Evolutionary conservation across 306 rosid genomes (phyloP), one percentile per base, ranked within the genome.

Genomic region (Castanea mollissima): DNA sequence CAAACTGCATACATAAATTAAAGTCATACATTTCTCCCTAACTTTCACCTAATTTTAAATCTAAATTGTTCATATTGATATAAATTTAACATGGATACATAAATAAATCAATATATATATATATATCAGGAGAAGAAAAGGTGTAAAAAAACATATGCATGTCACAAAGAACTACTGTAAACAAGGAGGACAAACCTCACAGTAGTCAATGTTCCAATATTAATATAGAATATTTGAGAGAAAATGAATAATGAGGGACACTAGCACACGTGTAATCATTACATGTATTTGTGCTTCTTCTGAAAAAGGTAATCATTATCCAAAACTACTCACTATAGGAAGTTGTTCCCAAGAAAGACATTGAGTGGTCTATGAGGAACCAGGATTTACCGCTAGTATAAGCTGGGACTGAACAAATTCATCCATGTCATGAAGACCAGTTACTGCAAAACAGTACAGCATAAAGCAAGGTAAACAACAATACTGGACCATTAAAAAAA

Each of bases 351-450:
- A 68, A 13, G 8, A 79, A 60, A n/a, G 34, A 46, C 31, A 68
- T 63, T 56, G 12, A 11, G 20, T 18, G 27, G 13, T 29, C 18
- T 20, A 74, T 10, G 70, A 31, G 54, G 79, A 41, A 57, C 8
- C 65, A 56, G 74, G 19, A 84, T 97, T 89, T 82, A 95, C 99
- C 14, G 99, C 99, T 85, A 95, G 90, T 79, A 93, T 93, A 79
- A 95, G 92, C 80, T 95, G 99, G 67, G 98, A 95, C 80, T 95
- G 99, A 77, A 95, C 99, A 74, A 95, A 95, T 77, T 95, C 99
- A 78, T 95, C 99, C 99, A 95, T 95, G 89, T 95, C 99, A 90
- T 95, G 99, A 85, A 95, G 99, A 78, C 98, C 99, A 6, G 99
- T 95, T 41, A 95, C 99, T 95, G 87, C 83, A 87, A 80, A 80